Evolutionary conservation across 2,329 filamentous ascomycete genomes (phyloP), one percentile per base, ranked within the genome.

Genomic region (Gaeumannomyces tritici): DNA sequence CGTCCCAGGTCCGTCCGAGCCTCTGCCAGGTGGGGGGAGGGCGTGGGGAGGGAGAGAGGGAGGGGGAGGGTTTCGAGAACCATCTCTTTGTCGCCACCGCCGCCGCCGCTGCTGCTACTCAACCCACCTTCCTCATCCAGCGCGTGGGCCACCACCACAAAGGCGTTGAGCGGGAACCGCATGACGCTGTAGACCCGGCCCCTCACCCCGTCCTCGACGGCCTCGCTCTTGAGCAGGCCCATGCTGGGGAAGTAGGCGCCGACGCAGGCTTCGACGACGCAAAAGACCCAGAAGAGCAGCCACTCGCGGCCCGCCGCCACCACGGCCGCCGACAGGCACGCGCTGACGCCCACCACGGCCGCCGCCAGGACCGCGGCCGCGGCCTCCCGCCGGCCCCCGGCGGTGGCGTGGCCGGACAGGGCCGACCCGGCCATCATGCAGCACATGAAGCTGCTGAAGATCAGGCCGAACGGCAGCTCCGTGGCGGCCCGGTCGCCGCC

Each of bases 231-330:
- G 62, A 85, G 68, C 59, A 79, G 79, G 1, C 77, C 80, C 69
- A 85, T 82, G 63, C 76, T 79, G 0, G 83, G 84, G 67, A 77
- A 85, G 67, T 86, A 87, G 47, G 81, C 73, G 6, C 83, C 84
- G 27, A 85, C 78, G 68, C 81, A 83, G 13, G 75, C 73, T 68
- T 87, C 83, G 61, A 86, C 80, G 0, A 84, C 64, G 67, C 81
- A 84, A 67, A 87, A 84, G 9, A 76, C 76, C 79, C 80, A 84
- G 66, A 87, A 82, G 0, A 80, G 75, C 4, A 77, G 57, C 4
- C 69, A 66, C 67, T 81, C 78, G 47, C 73, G 72, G 65, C 76
- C 74, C 18, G 78, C 62, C 2, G 80, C 67, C 11, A 77, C 74
- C 21, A 51, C 42, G 12, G 79, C 74, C 28, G 77, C 68, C 54